Conservation (phyloP, 768 basidiomycete species). For the Naganishia onofrii region DNA sequence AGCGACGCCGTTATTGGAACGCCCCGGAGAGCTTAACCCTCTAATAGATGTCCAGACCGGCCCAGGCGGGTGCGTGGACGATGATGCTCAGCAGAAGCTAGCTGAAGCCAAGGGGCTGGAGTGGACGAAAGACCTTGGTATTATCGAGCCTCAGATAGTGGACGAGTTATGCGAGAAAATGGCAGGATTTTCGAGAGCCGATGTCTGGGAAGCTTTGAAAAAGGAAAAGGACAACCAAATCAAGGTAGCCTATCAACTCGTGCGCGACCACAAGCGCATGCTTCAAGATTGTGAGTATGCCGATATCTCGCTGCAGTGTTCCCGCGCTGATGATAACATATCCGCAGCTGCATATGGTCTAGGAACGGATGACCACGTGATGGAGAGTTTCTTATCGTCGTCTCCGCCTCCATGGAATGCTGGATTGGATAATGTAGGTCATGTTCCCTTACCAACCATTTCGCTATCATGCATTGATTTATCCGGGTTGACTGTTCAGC, state of each 20-base stretch:
- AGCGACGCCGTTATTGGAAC: constrained; percentile 58
- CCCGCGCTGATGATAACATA: constrained; percentile 60
- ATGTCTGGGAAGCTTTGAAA: constrained; percentile 80
- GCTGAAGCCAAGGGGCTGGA: constrained; percentile 48
- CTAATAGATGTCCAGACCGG: constrained; percentile 36
- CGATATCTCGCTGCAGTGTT: constrained; percentile 30
- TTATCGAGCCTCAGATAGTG: constrained; percentile 87
- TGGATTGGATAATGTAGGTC: constrained; percentile 43
- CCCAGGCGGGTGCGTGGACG: constrained; percentile 38
- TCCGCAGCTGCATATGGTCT: constrained; percentile 52
- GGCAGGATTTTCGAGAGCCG: constrained; percentile 71
- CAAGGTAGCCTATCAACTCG: constrained; percentile 91
- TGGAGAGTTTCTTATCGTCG: constrained; percentile 54
- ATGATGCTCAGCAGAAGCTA: constrained; percentile 37
- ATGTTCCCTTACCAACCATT: constrained; percentile 63
- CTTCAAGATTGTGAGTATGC: constrained; percentile 73
- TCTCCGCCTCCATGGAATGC: constrained; percentile 53
- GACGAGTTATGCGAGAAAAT: constrained; percentile 73
- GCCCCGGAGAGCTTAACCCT: constrained; percentile 33
- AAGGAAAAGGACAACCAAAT: constrained; percentile 88
- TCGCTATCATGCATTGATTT: constrained; percentile 58
- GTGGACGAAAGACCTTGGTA: constrained; percentile 84
- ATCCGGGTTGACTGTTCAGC: background rate
- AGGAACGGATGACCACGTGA: constrained; percentile 74
- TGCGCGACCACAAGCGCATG: constrained; percentile 79